Base-by-base conservation (phyloP, 208 protist genomes). In the Acanthamoeba sp. region DNA sequence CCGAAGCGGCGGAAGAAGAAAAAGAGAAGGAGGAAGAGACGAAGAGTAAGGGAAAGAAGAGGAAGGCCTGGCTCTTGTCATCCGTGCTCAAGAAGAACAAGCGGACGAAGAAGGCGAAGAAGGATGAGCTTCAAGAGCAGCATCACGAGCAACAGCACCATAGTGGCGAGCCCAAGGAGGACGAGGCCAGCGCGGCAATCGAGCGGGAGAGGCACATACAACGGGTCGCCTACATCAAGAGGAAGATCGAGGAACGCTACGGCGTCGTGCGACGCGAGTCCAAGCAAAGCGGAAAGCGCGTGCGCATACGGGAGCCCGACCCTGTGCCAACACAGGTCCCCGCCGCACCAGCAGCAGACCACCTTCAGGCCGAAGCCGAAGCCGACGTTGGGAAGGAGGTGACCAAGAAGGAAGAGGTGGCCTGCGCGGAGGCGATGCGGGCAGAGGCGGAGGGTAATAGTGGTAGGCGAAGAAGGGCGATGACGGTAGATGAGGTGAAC, bases 231-330 rank as follows among this genome's bases (percentile, higher is more conserved):
- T 85, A 85, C 42, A 55, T 85, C 36, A 85, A 85, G 38, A 14
- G 76, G 20, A 45, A 85, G 76, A 85, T 85, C 76, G 76, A 85
- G 45, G 76, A 45, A 20, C 76, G 76, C 27, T 85, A 85, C 45
- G 76, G 76, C 20, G 76, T 85, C n/a, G 71, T 80, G 71, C 76
- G 76, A 85, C 76, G 76, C 27, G 45, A 45, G 76, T 12, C 27
- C 76, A 55, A 85, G 40, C 76, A 3, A 32, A 55, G 76, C 45
- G 76, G 40, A 6, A 85, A 55, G 45, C 36, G 76, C 14, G 76
- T 85, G n/a, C 76, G 76, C 42, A 85, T 85, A n/a, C 76, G 55
- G 40, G 76, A 85, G 36, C 76, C 76, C 38, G 24, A 16, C 10
- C 3, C 69, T 29, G 29, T 36, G 10, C n/a, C 42, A 24, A 6